These are phyloP conservation scores for Chytriomyces sp. DNA, from an alignment of 192 early-diverging fungal species.

Conservation along the genomic window DNA sequence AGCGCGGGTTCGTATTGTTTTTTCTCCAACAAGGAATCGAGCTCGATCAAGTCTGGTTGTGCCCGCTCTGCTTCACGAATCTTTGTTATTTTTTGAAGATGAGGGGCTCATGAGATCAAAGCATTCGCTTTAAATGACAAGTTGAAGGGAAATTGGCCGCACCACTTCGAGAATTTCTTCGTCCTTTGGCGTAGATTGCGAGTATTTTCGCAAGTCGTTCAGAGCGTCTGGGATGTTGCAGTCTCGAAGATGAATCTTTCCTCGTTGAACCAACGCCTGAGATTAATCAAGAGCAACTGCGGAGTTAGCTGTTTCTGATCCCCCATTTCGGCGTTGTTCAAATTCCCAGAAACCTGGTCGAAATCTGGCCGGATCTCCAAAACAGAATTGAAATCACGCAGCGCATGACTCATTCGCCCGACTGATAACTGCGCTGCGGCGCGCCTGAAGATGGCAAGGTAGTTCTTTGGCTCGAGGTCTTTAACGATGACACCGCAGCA, in stretches of 20 bases:
- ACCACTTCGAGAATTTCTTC: constrained; percentile 41
- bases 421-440: constrained; percentile 82
- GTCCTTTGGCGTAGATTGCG: constrained; percentile 47
- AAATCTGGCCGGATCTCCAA: constrained; percentile 80
- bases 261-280: constrained; percentile 36
- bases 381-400: constrained; percentile 81
- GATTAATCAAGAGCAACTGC: background rate
- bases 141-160: background rate
- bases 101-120: constrained; percentile 8
- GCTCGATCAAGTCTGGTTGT: constrained; percentile 44
- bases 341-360: constrained; percentile 20
- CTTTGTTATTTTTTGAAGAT: constrained; percentile 36
- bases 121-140: background rate
- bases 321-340: background rate
- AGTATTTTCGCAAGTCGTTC: constrained; percentile 56
- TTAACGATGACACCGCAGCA: constrained; percentile 28
- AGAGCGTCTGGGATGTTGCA: constrained; percentile 33
- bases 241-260: constrained; percentile 32
- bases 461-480: constrained; percentile 79
- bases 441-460: constrained; percentile 85
- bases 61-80: constrained; percentile 28
- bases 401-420: constrained; percentile 71
- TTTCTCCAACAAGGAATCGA: constrained; percentile 55
- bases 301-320: background rate
- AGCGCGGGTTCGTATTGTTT: constrained; percentile 58